A percentile compares a stretch with the other conserved stretches of the same genome.
Evolutionary conservation across 2,329 filamentous ascomycete species (phyloP).

Genomic region (Ophiostoma ulmi): DNA sequence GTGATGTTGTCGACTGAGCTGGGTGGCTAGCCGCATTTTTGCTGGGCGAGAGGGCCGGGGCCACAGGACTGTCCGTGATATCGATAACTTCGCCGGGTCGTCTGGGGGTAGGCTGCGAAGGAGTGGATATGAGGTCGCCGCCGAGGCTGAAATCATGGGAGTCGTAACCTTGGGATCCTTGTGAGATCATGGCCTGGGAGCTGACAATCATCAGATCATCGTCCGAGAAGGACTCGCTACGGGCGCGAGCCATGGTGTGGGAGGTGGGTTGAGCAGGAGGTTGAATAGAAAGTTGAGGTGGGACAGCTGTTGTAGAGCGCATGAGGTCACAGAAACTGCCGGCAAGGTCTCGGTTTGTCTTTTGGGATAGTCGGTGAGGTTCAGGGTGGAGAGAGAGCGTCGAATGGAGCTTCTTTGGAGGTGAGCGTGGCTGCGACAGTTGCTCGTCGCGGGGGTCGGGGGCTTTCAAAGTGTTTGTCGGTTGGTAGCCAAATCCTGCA

Average conservation of each 20-base stretch:
- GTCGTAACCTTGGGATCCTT: conserved; percentile 21
- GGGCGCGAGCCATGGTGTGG: conserved; percentile 26
- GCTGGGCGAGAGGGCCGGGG: conserved; percentile 14
- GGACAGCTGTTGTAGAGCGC: conserved; percentile 29
- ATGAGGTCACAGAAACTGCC: conserved; percentile 30
- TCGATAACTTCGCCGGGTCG: conserved; percentile 33
- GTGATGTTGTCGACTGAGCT: conserved; percentile 25
- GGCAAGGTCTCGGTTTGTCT: not conserved
- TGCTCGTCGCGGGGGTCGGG: not conserved
- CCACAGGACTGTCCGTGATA: conserved; percentile 32
- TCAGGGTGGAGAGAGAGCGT: not conserved
- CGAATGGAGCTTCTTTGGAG: not conserved
- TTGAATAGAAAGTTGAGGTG: conserved; percentile 15
- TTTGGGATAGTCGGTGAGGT: not conserved
- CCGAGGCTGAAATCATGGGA: conserved; percentile 14
- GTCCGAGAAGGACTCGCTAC: conserved; percentile 36
- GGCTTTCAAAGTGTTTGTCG: not conserved
- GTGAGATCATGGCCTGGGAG: conserved; percentile 34
- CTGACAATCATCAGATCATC: conserved; percentile 37
- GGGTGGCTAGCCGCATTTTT: conserved; percentile 5
- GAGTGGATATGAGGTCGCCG: conserved; percentile 28
- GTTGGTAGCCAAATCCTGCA: not conserved
- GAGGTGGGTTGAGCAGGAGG: not conserved
- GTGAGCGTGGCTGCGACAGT: not conserved
- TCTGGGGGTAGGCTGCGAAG: conserved; percentile 37